Evolutionary conservation across 352 stramenopile species (phyloP), one percentile per base, ranked within the genome.

Genomic region (Hyaloperonospora brassicae): DNA sequence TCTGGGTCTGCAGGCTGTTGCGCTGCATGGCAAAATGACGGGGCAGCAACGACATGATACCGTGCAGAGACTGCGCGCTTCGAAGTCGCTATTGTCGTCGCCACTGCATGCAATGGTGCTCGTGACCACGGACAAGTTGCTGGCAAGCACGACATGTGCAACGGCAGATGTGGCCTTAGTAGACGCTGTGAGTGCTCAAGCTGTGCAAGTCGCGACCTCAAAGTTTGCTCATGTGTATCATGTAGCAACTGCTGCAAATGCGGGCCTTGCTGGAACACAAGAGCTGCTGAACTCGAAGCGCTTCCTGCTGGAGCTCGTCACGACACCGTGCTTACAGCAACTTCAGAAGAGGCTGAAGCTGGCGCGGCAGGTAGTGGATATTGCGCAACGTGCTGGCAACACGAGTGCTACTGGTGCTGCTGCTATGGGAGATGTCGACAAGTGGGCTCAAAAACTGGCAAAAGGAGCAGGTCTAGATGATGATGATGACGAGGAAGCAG

Each of bases 1-100:
- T 50, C 43, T 91, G 25, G 74, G 76, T 8, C 68, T 84, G 50
- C 70, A 84, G 41, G 64, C 72, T n/a, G 50, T 86, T n/a, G 57
- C 76, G 17, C 46, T 92, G 22, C 81, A 92, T 57, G 64, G 62
- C 51, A 89, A 89, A 55, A 89, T 89, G 72, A 73, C 76, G 0
- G 34, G 59, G 5, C 59, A 58, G 1, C 77, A 89, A 52, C 65
- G 77, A 43, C 67, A 76, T 22, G 73, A 84, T 46, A 72, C 60
- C 41, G 52, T 86, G 47, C 62, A 87, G 46, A 67, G 77, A 27
- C 56, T 88, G 13, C 56, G 60, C 17, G 51, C 43, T 17, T 36
- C 36, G 1, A 23, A 40, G 21, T 22, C 38, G 9, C 27, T 8
- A 7, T 42, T 27, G 11, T 39, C 38, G 8, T 36, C 55, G 1